Evolutionary conservation across 208 protist species (phyloP), one percentile per base, ranked within the genome.

Genomic region (Endotrypanum monterogeii): DNA sequence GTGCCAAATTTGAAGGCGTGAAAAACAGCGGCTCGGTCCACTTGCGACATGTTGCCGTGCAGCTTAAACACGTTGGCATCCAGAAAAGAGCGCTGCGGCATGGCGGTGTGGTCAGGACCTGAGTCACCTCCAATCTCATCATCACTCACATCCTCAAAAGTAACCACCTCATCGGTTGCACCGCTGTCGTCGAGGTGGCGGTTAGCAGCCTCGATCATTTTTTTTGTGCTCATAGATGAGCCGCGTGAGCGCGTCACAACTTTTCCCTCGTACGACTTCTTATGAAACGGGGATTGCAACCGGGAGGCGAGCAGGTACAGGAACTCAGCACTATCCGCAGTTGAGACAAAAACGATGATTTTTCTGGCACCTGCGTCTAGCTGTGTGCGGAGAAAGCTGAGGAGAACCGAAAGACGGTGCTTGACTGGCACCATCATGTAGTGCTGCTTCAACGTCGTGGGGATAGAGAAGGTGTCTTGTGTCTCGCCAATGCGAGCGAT

Each of bases 271-370:
- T 78, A 75, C 48, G 72, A 78, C 60, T 51, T 67, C 32, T 74
- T 82, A 58, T 77, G 78, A 73, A 92, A 96, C 35, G 92, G 92
- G 5, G 83, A 89, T 56, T 85, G 75, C 28, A 96, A 79, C 0
- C 88, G 88, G 20, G 85, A 89, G 30, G 99, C 81, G 32, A 99
- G 87, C 67, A 99, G 96, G 69, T 96, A 97, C 73, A 99, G 93
- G 84, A 98, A 99, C 85, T 99, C 98, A 3, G 99, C 90, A n/a
- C 88, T 91, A 65, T 98, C 98, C 62, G 98, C 98, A 6, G 95
- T 98, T n/a, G 94, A 98, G 37, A 99, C 90, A 82, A 99, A 99
- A 48, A 99, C 97, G 67, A 99, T 98, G 14, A 99, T 88, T 73
- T 98, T 94, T n/a, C 84, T 76, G 20, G 92, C 91, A 46, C 99